These are phyloP conservation scores for Trichoderma atrobrunneum DNA, from an alignment of 2,329 filamentous ascomycete genomes.

Conservation along the genomic window DNA sequence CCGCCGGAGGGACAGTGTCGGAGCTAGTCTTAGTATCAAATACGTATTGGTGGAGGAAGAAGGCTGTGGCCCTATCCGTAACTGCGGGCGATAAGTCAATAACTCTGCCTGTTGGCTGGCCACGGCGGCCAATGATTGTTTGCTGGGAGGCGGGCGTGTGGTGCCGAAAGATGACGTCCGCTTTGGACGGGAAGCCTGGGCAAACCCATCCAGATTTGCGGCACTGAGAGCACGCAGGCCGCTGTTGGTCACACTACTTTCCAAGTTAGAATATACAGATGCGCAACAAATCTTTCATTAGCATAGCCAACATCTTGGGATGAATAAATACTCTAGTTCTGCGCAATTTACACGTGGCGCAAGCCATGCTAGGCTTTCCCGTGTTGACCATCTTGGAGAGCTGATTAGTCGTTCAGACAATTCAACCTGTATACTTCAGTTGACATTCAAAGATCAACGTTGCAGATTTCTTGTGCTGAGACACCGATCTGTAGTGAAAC, in stretches of 20 bases:
- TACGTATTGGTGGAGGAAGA: constrained; percentile 26
- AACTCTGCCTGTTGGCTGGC: not conserved
- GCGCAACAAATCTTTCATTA: not conserved
- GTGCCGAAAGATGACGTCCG: constrained; percentile 20
- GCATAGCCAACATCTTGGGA: not conserved
- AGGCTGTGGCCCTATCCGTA: constrained; percentile 21
- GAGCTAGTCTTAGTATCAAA: not conserved
- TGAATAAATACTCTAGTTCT: constrained; percentile 24
- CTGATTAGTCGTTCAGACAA: not conserved
- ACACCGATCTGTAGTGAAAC: not conserved
- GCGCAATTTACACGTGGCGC: constrained; percentile 23
- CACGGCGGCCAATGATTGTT: not conserved
- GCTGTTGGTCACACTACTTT: constrained; percentile 23
- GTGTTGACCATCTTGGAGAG: constrained; percentile 2
- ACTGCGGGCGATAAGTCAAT: constrained; percentile 18
- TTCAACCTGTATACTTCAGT: not conserved
- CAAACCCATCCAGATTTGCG: constrained; percentile 22
- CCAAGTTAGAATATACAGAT: not conserved
- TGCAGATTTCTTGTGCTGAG: not conserved
- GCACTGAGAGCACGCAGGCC: constrained; percentile 24
- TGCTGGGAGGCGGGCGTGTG: constrained; percentile 6
- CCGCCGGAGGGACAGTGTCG: not conserved
- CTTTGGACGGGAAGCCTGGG: constrained; percentile 17
- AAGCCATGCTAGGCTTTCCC: constrained; percentile 24
- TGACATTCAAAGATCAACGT: not conserved